A percentile compares a stretch with the other conserved stretches of the same genome.
These are phyloP conservation scores for Alternaria alternata DNA, from an alignment of 2,329 filamentous ascomycete genomes.

Conservation along the genomic window DNA sequence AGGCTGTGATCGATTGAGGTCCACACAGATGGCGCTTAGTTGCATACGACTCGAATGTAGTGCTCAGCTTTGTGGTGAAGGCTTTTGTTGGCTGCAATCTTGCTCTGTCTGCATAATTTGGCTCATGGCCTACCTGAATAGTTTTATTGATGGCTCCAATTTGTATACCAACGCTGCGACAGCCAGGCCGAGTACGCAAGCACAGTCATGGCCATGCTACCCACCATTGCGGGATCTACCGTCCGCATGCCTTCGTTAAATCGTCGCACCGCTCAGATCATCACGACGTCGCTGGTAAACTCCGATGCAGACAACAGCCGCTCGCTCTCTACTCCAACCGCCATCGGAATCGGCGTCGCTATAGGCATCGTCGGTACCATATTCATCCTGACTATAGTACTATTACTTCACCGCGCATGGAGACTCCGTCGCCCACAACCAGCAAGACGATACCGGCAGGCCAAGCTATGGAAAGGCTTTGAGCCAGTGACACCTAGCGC, in stretches of 20 bases:
- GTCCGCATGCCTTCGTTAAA: background rate
- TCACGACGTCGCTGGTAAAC: background rate
- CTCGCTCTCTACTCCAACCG: slow-evolving; percentile 17
- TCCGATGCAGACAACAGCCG: background rate
- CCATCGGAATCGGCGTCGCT: slow-evolving; percentile 26
- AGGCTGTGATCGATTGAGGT: background rate
- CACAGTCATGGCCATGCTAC: background rate
- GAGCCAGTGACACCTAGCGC: slow-evolving; percentile 22
- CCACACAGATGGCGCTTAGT: slow-evolving; percentile 7
- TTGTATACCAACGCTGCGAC: background rate
- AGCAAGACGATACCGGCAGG: slow-evolving; percentile 17
- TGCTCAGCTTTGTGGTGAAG: background rate
- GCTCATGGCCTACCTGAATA: background rate
- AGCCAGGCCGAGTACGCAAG: background rate
- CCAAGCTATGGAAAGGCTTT: slow-evolving; percentile 30
- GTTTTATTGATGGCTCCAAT: background rate
- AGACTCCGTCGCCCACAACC: slow-evolving; percentile 7
- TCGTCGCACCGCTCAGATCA: background rate
- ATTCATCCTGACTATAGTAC: slow-evolving; percentile 4
- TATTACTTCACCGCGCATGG: slow-evolving; percentile 22
- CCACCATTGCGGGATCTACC: background rate
- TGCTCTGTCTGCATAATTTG: background rate
- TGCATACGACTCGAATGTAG: background rate
- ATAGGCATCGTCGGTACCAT: slow-evolving; percentile 22
- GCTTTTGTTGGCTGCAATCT: background rate